A percentile compares a stretch with the other conserved stretches of the same genome.
phyloP scores from a whole-genome alignment of 257 asterid species.

The Echium plantagineum region DNA sequence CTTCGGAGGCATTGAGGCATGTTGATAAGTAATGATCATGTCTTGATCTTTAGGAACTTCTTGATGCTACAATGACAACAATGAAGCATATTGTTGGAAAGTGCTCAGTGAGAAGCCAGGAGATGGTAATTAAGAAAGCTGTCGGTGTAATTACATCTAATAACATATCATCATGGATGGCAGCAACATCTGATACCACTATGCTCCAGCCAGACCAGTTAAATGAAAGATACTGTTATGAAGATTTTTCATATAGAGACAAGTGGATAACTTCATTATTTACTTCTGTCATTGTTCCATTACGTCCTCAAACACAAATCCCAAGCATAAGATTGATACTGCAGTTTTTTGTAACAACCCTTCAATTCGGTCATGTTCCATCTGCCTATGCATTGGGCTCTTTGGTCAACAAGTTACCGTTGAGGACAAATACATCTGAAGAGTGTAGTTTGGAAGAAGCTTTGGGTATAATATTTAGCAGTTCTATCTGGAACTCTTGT shows the following conservation, averaged over 20 bases:
- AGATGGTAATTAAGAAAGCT: conserved; percentile 45
- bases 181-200: conserved; percentile 24
- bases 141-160: conserved; percentile 34
- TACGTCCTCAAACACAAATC: conserved; percentile 58
- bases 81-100: conserved; percentile 66
- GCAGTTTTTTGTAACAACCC: conserved; percentile 39
- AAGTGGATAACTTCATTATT: conserved; percentile 60
- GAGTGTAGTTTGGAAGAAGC: conserved; percentile 46
- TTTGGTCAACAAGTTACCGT: conserved; percentile 80
- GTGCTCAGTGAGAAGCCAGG: conserved; percentile 63
- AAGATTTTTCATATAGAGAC: conserved; percentile 28
- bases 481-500: conserved; percentile 26
- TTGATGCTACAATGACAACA: conserved; percentile 48
- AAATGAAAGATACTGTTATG: conserved; percentile 18
- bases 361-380: conserved; percentile 61
- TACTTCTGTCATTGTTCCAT: conserved; percentile 69
- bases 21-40: not conserved
- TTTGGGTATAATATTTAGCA: conserved; percentile 36
- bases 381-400: conserved; percentile 98
- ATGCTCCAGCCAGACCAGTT: conserved; percentile 17
- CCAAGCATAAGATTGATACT: conserved; percentile 46
- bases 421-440: conserved; percentile 27
- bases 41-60: conserved; percentile 42
- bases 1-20: too few relatives aligned
- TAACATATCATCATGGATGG: conserved; percentile 21